Conservation (phyloP, 257 asterid species). For the Voacanga thouarsii region DNA sequence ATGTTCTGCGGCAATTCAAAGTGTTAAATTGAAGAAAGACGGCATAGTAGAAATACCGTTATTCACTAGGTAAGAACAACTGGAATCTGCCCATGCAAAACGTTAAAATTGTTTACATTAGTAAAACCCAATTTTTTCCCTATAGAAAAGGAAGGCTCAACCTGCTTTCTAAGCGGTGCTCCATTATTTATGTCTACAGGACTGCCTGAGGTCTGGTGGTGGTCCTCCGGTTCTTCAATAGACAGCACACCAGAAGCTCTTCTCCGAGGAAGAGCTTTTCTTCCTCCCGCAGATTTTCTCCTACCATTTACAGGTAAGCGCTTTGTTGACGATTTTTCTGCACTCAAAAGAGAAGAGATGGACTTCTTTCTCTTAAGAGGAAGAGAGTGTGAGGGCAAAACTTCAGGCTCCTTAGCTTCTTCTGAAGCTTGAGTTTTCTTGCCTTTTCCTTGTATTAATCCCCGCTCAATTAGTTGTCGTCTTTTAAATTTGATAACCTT, state of each 20-base stretch:
- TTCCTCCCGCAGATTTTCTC: slow-evolving; percentile 4
- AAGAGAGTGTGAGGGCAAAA: neutral
- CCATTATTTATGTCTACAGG: neutral
- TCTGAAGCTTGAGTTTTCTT: neutral
- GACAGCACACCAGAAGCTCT: neutral
- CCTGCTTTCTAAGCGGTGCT: neutral
- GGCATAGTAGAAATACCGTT: neutral
- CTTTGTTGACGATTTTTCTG: neutral
- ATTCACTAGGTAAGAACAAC: neutral
- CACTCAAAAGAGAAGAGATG: slow-evolving; percentile 13
- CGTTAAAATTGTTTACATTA: neutral
- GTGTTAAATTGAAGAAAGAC: neutral
- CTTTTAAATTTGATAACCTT: neutral
- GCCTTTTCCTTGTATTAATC: neutral
- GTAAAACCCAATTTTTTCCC: neutral
- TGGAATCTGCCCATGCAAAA: neutral
- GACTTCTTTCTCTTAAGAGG: slow-evolving; percentile 17
- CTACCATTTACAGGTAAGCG: neutral
- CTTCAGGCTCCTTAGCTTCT: neutral
- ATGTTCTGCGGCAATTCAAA: neutral
- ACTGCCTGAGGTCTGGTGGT: neutral
- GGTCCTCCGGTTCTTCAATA: neutral
- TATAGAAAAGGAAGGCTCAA: neutral
- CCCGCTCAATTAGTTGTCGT: slow-evolving; percentile 10
- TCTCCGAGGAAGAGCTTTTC: slow-evolving; percentile 2